Evolutionary conservation across 1,284 basidiomycete species (phyloP).

Genomic region (Cutaneotrichosporon sp.): DNA sequence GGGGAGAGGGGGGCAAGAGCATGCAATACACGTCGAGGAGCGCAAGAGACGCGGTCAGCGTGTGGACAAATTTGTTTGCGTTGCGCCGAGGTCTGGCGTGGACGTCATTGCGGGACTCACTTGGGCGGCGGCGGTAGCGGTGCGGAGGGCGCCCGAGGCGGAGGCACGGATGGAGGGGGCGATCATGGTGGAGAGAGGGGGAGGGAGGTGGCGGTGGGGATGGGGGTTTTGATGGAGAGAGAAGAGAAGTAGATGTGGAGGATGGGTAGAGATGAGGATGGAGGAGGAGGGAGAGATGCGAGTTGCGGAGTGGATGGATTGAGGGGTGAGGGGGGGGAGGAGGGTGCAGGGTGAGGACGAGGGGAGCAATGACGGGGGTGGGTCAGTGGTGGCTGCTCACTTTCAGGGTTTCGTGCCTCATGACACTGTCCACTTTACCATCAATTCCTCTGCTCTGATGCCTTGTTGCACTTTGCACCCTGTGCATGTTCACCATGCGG

Average conservation of each 20-base stretch:
- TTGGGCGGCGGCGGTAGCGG: constrained; percentile 23
- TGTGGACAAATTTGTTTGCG: constrained; percentile 21
- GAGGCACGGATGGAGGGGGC: constrained; percentile 37
- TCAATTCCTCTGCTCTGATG: not conserved
- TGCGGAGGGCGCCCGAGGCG: constrained; percentile 32
- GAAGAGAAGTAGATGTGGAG: constrained; percentile 7
- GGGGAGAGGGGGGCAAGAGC: not conserved
- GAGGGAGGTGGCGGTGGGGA: constrained; percentile 3
- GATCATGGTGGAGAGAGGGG: constrained; percentile 32
- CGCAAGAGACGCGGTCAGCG: constrained; percentile 11
- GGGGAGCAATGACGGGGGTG: not conserved
- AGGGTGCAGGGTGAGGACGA: not conserved
- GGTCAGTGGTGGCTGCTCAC: not conserved
- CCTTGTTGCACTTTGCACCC: not conserved
- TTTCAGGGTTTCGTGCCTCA: not conserved
- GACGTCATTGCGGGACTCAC: constrained; percentile 13
- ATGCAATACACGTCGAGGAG: not conserved
- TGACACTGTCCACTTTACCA: too few species aligned
- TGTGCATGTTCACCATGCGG: not conserved
- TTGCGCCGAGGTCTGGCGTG: not conserved
- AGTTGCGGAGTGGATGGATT: not conserved
- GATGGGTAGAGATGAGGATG: not conserved
- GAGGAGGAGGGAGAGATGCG: too few species aligned
- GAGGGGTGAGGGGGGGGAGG: not conserved
- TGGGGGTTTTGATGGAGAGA: not conserved